These are phyloP conservation scores for Dalbergia oliveri DNA, from an alignment of 306 rosid genomes.

Conservation along the genomic window DNA sequence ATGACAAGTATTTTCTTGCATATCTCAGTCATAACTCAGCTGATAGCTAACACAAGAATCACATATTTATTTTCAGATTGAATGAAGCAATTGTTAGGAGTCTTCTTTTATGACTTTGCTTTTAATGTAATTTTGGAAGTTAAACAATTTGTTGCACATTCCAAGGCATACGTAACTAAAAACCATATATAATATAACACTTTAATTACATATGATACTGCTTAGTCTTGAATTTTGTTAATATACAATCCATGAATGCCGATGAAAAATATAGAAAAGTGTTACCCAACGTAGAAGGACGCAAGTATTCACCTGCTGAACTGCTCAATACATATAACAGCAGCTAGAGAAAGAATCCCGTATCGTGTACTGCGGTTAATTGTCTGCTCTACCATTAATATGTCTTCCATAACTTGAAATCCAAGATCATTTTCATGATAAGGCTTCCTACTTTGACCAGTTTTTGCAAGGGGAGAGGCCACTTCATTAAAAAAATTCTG, in stretches of 20 bases:
- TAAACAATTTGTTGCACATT: constrained; percentile 1
- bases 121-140: background rate
- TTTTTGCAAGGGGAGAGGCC: constrained; percentile 72
- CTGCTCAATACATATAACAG: constrained; percentile 88
- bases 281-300: constrained; percentile 3
- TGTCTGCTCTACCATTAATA: constrained; percentile 78
- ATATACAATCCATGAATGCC: constrained; percentile 4
- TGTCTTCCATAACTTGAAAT: constrained; percentile 69
- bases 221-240: background rate
- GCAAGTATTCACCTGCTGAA: constrained; percentile 87
- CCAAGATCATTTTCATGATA: constrained; percentile 57
- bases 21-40: constrained; percentile 5
- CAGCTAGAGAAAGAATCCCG: constrained; percentile 86
- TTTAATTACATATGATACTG: background rate
- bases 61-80: background rate
- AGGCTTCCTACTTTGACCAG: constrained; percentile 67
- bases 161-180: constrained; percentile 16
- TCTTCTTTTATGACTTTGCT: constrained; percentile 3
- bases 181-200: constrained; percentile 24
- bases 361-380: constrained; percentile 69
- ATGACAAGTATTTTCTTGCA: background rate
- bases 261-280: constrained; percentile 13
- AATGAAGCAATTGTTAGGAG: background rate
- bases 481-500: constrained; percentile 83
- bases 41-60: background rate